These are phyloP conservation scores for Plasmodium cynomolgi DNA, from an alignment of 169 alveolate species.

Conservation along the genomic window DNA sequence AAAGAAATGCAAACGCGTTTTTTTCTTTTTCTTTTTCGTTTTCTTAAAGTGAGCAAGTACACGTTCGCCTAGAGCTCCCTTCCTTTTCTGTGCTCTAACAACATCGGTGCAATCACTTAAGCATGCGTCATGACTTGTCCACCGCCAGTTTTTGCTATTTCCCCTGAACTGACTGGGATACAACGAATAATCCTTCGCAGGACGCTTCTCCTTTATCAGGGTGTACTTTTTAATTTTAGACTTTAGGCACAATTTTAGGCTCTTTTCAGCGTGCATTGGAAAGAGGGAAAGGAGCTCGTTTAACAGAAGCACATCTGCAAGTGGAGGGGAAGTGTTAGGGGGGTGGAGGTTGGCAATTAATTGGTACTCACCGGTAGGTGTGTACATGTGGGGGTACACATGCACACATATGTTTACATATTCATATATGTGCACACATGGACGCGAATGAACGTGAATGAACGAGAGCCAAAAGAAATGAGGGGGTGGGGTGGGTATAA, in stretches of 20 bases:
- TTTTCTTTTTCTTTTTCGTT: constrained; percentile 10
- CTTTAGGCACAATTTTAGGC: constrained; percentile 50
- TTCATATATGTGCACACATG: neutral
- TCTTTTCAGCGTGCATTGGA: constrained; percentile 71
- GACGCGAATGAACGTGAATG: neutral
- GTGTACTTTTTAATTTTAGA: constrained; percentile 57
- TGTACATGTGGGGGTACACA: neutral
- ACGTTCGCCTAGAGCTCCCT: neutral
- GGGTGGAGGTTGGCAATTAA: neutral
- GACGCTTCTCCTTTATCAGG: constrained; percentile 5
- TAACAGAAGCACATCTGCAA: constrained; percentile 60
- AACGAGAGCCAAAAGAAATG: neutral
- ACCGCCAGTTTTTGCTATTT: neutral
- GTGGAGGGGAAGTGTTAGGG: constrained; percentile 8
- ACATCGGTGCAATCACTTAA: constrained; percentile 52
- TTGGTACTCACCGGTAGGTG: neutral
- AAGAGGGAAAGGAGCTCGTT: constrained; percentile 69
- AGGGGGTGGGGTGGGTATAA: neutral
- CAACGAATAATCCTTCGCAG: neutral
- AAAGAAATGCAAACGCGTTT: constrained; percentile 51
- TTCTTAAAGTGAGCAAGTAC: neutral
- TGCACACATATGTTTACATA: neutral
- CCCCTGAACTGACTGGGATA: neutral
- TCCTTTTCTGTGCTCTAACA: constrained; percentile 14
- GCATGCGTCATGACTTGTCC: constrained; percentile 9